phyloP scores from a whole-genome alignment of 495 filamentous ascomycete species.

The Aspergillus heteromorphus region DNA sequence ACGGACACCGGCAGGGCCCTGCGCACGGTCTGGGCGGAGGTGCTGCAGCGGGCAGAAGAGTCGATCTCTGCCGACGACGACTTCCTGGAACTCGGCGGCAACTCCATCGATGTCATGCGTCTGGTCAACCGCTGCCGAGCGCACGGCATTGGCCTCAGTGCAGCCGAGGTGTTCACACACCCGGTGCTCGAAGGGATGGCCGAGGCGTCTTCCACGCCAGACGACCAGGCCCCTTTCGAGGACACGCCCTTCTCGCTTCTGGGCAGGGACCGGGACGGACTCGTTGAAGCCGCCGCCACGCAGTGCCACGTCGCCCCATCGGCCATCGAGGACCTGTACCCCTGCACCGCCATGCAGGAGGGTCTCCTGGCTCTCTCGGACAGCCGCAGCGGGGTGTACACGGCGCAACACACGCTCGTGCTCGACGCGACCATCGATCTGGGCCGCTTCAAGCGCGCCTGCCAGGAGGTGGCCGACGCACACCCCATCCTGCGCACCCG shows the following conservation, averaged over 20 bases:
- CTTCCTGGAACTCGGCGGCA: constrained; percentile 49
- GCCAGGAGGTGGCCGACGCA: constrained; percentile 24
- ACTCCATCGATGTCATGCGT: constrained; percentile 52
- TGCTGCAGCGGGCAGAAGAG: constrained; percentile 24
- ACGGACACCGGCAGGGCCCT: constrained; percentile 23
- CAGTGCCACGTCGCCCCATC: constrained; percentile 6
- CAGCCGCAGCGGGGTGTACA: constrained; percentile 24
- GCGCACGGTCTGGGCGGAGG: constrained; percentile 29
- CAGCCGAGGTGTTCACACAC: constrained; percentile 32
- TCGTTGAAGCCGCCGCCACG: constrained; percentile 3
- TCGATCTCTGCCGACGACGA: constrained; percentile 38
- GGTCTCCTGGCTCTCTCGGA: constrained; percentile 48
- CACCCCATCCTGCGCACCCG: constrained; percentile 40
- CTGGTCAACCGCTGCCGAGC: constrained; percentile 9
- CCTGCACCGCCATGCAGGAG: constrained; percentile 58
- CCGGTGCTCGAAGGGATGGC: constrained; percentile 34
- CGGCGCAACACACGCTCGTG: constrained; percentile 25
- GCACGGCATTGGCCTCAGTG: constrained; percentile 25
- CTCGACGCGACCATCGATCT: constrained; percentile 25
- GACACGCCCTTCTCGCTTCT: constrained; percentile 5
- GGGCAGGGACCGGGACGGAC: not conserved
- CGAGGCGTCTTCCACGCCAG: not conserved
- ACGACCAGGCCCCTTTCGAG: not conserved
- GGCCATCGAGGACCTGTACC: constrained; percentile 11
- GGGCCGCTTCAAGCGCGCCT: constrained; percentile 32